A percentile compares a stretch with the other conserved stretches of the same genome.
Evolutionary conservation across 1,284 basidiomycete genomes (phyloP).

Genomic region (Hemileia vastatrix): DNA sequence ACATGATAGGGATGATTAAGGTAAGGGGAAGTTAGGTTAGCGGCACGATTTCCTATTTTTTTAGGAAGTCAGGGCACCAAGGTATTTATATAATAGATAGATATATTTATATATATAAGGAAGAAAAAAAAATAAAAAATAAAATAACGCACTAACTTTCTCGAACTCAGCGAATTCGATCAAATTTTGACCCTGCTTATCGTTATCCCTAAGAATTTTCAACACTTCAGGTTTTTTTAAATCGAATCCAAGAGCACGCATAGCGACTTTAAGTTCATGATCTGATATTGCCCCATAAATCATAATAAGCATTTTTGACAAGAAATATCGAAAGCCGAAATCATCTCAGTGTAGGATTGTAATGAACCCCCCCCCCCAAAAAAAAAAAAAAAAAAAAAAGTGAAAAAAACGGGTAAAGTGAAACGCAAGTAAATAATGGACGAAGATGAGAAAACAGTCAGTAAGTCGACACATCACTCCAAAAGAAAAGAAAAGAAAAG

Average conservation of each 20-base stretch:
- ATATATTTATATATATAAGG: too few species aligned
- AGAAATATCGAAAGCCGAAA: too few species aligned
- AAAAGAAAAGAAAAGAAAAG: not conserved
- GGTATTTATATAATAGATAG: too few species aligned
- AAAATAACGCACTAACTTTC: slow-evolving; percentile 71
- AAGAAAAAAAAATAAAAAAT: not conserved
- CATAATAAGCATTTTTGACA: not conserved
- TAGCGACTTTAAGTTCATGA: slow-evolving; percentile 96
- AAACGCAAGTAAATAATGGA: not conserved
- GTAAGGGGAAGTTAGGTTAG: too few species aligned
- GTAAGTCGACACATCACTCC: not conserved
- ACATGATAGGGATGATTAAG: too few species aligned
- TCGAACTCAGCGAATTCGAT: slow-evolving; percentile 93
- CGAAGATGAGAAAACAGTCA: not conserved
- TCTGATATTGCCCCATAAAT: too few species aligned
- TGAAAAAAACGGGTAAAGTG: not conserved
- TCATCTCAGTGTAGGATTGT: too few species aligned
- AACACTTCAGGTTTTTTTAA: slow-evolving; percentile 96
- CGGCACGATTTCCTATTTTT: too few species aligned
- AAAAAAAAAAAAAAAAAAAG: not conserved
- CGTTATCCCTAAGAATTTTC: slow-evolving; percentile 84
- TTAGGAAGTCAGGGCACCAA: too few species aligned
- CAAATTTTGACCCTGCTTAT: slow-evolving; percentile 75
- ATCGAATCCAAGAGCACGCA: slow-evolving; percentile 95
- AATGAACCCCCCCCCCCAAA: not conserved